Conservation (phyloP, 2,329 filamentous ascomycete species). For the Colletotrichum tabaci region DNA sequence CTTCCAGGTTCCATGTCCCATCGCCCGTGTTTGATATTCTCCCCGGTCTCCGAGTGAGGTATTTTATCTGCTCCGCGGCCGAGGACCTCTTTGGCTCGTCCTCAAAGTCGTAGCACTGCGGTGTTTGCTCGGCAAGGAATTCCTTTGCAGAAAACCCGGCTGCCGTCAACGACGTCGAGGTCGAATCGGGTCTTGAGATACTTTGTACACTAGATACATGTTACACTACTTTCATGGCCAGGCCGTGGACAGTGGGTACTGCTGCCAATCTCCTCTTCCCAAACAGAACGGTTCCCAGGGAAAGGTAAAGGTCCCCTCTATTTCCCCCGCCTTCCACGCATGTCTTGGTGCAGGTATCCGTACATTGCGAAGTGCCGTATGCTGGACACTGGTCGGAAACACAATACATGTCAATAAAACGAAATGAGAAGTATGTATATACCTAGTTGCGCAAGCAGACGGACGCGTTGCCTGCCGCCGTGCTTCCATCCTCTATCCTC, state of each 20-base stretch:
- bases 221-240: no score
- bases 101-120: not conserved
- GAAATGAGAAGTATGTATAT: no score
- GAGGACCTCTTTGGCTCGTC: conserved; percentile 10
- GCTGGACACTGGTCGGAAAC: no score
- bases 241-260: not conserved
- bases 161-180: not conserved
- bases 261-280: not conserved
- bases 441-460: no score
- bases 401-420: not conserved
- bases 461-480: no score
- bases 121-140: conserved; percentile 6
- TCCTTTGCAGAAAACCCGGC: not conserved
- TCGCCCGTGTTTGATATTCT: conserved; percentile 2
- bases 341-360: not conserved
- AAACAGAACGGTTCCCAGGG: conserved; percentile 4
- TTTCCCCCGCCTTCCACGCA: conserved; percentile 9
- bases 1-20: not conserved
- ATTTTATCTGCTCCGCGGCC: not conserved
- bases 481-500: no score
- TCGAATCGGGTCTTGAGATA: not conserved
- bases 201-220: not conserved
- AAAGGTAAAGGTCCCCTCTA: conserved; percentile 7
- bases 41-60: conserved; percentile 5
- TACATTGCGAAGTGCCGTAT: not conserved